These are phyloP conservation scores for Naganishia vishniacii DNA, from an alignment of 768 basidiomycete genomes.

Conservation along the genomic window DNA sequence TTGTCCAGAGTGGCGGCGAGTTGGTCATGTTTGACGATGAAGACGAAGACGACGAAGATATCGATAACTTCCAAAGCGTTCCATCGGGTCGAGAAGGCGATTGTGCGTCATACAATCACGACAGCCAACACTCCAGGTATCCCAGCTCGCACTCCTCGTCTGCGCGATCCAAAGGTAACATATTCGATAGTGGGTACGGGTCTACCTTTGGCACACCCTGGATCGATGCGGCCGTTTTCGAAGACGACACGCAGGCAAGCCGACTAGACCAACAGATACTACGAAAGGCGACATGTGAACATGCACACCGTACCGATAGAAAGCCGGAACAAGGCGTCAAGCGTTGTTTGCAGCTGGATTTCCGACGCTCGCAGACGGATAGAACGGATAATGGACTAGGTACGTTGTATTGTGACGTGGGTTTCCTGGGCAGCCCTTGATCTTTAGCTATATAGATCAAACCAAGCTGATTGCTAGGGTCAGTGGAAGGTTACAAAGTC, in stretches of 20 bases:
- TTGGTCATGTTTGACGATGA: conserved; percentile 22
- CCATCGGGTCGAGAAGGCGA: background rate
- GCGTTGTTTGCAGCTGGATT: conserved; percentile 21
- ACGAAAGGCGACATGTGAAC: too few species aligned
- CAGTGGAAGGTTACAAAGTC: conserved; percentile 2
- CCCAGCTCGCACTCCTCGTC: background rate
- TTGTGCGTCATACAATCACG: background rate
- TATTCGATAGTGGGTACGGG: conserved; percentile 12
- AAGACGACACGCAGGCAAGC: too few species aligned
- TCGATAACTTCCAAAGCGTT: background rate
- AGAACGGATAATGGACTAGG: background rate
- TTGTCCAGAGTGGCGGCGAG: conserved; percentile 56
- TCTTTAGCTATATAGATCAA: background rate
- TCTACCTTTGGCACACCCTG: background rate
- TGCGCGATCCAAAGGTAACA: background rate
- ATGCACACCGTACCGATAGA: background rate
- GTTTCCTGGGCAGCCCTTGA: background rate
- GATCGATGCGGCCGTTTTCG: background rate
- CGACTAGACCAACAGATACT: too few species aligned
- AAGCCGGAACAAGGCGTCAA: conserved; percentile 17
- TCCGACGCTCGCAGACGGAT: background rate
- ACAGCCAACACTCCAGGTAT: background rate
- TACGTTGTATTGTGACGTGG: background rate
- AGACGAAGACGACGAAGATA: background rate
- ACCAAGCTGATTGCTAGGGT: conserved; percentile 10